phyloP scores from a whole-genome alignment of 352 stramenopile genomes.

The Globisporangium megalacanthum region DNA sequence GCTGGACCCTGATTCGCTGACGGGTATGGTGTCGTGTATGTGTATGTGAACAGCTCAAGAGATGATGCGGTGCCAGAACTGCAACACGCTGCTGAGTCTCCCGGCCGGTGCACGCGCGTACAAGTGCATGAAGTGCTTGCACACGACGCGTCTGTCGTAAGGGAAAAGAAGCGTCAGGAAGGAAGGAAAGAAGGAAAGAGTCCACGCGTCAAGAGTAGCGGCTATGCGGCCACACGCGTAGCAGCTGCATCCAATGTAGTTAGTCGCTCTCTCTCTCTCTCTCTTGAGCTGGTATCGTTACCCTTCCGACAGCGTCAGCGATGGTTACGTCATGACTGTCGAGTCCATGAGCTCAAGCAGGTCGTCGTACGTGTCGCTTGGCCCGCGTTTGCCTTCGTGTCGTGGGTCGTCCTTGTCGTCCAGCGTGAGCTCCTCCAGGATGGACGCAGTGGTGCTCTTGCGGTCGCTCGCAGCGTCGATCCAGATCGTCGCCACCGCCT shows the following conservation, averaged over 20 bases:
- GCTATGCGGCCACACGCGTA: neutral
- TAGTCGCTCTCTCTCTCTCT: neutral
- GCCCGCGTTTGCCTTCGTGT: conserved; percentile 32
- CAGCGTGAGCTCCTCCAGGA: conserved; percentile 63
- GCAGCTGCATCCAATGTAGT: conserved; percentile 9
- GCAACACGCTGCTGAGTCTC: conserved; percentile 79
- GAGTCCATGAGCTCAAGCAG: conserved; percentile 88
- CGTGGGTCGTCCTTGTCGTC: conserved; percentile 34
- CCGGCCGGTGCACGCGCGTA: conserved; percentile 76
- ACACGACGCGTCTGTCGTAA: conserved; percentile 77
- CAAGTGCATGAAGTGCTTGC: conserved; percentile 88
- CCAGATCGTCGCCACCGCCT: conserved; percentile 69
- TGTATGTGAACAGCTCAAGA: conserved; percentile 51
- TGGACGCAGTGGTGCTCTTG: conserved; percentile 39
- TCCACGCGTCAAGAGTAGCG: no score
- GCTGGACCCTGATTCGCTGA: neutral
- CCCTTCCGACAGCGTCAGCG: neutral
- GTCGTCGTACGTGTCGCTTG: conserved; percentile 38
- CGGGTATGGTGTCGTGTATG: conserved; percentile 13
- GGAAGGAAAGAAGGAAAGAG: neutral
- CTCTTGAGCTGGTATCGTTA: neutral
- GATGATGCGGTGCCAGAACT: conserved; percentile 86
- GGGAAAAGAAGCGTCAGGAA: neutral
- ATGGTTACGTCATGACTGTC: conserved; percentile 18
- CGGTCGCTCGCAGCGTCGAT: conserved; percentile 75